Conservation (phyloP, 2,329 filamentous ascomycete genomes). For the Exophiala lecanii-corni region DNA sequence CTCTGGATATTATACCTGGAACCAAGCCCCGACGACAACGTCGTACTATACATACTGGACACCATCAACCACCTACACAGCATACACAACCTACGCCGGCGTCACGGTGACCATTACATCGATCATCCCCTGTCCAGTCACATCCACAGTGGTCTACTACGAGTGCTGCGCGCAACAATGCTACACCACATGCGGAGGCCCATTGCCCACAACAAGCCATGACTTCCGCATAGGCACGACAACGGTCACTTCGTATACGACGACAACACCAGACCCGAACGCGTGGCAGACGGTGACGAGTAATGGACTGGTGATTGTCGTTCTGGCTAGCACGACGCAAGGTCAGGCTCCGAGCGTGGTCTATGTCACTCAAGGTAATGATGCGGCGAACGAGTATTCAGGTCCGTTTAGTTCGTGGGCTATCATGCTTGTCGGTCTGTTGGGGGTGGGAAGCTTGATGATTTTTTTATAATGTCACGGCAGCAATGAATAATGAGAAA, state of each 20-base stretch:
- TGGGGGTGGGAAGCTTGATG: too few relatives aligned
- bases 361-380: slow-evolving; percentile 4
- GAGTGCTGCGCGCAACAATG: slow-evolving; percentile 22
- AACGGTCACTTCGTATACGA: slow-evolving; percentile 22
- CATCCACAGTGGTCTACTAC: slow-evolving; percentile 21
- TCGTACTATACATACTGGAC: slow-evolving; percentile 22
- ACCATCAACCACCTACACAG: slow-evolving; percentile 19
- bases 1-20: slow-evolving; percentile 17
- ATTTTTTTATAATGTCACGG: too few relatives aligned
- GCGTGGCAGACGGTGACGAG: slow-evolving; percentile 16
- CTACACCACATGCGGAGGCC: slow-evolving; percentile 15
- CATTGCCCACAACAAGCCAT: not conserved
- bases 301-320: slow-evolving; percentile 19
- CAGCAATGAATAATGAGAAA: too few relatives aligned
- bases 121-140: slow-evolving; percentile 18
- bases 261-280: slow-evolving; percentile 10
- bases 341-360: slow-evolving; percentile 14
- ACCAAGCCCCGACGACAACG: slow-evolving; percentile 17
- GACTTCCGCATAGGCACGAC: slow-evolving; percentile 12
- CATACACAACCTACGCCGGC: slow-evolving; percentile 17
- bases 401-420: too few relatives aligned
- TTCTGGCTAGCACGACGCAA: slow-evolving; percentile 10
- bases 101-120: slow-evolving; percentile 23
- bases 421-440: too few relatives aligned
- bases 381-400: too few relatives aligned